Evolutionary conservation across 1,284 basidiomycete species (phyloP), one percentile per base, ranked within the genome.

Genomic region (Omphalotus olearius): DNA sequence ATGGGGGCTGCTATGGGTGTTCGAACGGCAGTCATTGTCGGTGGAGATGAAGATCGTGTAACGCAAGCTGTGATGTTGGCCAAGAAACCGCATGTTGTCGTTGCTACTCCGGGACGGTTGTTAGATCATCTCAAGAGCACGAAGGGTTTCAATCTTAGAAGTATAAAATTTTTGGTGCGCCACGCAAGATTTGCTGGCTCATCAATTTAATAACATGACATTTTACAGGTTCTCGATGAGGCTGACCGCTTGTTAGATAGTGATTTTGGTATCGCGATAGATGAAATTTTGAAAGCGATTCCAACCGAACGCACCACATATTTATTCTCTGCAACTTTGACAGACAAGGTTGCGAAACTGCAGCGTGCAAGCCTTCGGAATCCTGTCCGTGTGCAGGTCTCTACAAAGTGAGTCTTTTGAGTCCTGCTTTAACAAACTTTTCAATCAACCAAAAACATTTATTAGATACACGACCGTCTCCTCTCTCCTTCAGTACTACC

Each of bases 321-420:
- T 67, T 80, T 99, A 1, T 99, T 97, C 75, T 97, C 94, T 13
- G 97, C 97, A 1, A 99, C 97, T n/a, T 99, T 99, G 95, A 98
- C 96, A 2, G 97, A 93, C 18, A 99, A 98, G 70, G 94, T 99
- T 9, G 94, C 93, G 20, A 98, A 99, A 69, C 76, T 99, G 6
- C 96, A 99, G 67, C 76, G 97, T 51, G 96, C 97, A n/a, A 93
- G 91, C 75, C 75, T 99, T 62, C 83, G 84, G 49, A 97, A 97
- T 66, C 97, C 97, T 6, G 84, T 98, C n/a, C 82, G 92, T 57
- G 86, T 99, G 6, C 94, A 99, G 69, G 93, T 97, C 1, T 92
- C 86, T 36, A 83, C 90, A 61, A 98, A 98, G 91, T 93, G 64
- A 60, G 86, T 69, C 28, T 37, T 9, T 30, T 9, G 13, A 40